A percentile compares a stretch with the other conserved stretches of the same genome.
These are phyloP conservation scores for Pseudopithomyces maydicus DNA, from an alignment of 2,329 filamentous ascomycete genomes.

Conservation along the genomic window DNA sequence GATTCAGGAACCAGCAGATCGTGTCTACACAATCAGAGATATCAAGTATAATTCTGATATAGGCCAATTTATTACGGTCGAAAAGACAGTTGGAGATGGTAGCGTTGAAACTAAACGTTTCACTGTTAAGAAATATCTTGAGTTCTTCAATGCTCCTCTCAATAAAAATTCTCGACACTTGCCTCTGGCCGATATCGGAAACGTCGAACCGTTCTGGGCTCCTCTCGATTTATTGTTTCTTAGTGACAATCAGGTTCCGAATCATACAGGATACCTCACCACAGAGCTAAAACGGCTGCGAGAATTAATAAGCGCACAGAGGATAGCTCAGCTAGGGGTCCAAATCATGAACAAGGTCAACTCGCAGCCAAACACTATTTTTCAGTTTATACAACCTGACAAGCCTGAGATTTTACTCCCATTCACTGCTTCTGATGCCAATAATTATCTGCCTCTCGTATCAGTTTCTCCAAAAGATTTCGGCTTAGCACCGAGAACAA, in stretches of 20 bases:
- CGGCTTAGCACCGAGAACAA: background rate
- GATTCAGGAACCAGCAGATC: background rate
- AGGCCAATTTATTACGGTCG: background rate
- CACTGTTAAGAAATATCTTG: background rate
- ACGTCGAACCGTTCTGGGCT: conserved; percentile 2
- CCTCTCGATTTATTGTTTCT: background rate
- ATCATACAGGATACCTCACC: background rate
- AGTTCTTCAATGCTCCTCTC: background rate
- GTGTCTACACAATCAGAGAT: background rate
- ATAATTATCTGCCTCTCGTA: background rate
- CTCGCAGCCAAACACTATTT: background rate
- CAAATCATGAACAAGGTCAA: background rate
- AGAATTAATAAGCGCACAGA: background rate
- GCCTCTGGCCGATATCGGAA: conserved; percentile 2
- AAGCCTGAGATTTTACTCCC: background rate
- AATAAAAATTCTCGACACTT: background rate
- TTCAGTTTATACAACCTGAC: background rate
- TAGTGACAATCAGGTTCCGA: background rate
- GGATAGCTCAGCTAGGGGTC: background rate
- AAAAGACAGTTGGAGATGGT: background rate
- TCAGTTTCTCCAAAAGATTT: background rate
- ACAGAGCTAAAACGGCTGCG: background rate
- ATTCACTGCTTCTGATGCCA: background rate
- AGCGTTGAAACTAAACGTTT: background rate
- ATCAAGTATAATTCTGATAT: conserved; percentile 1